These are phyloP conservation scores for Rhizopogon vesiculosus DNA, from an alignment of 768 basidiomycete species.

Conservation along the genomic window DNA sequence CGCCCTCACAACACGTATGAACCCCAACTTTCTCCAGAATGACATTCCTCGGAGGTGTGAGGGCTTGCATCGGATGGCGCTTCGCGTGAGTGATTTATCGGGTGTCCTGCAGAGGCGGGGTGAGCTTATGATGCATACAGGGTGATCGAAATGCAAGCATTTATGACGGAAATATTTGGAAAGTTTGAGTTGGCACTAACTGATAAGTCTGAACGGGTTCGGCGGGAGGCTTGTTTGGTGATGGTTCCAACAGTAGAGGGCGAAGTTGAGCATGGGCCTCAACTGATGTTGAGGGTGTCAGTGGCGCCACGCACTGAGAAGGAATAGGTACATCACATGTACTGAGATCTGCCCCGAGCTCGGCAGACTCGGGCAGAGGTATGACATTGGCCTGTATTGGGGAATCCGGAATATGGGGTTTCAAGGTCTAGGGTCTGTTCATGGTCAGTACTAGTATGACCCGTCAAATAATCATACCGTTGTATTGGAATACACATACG, in stretches of 20 bases:
- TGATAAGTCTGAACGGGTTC: slow-evolving; percentile 20
- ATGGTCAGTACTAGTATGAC: too few relatives aligned
- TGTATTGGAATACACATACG: too few relatives aligned
- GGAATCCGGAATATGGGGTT: too few relatives aligned
- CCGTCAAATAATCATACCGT: too few relatives aligned
- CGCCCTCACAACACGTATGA: background rate
- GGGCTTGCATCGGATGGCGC: slow-evolving; percentile 25
- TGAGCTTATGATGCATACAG: slow-evolving; percentile 10
- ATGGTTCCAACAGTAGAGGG: slow-evolving; percentile 32
- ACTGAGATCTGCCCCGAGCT: too few relatives aligned
- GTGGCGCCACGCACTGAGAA: slow-evolving; percentile 6
- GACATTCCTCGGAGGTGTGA: slow-evolving; percentile 20
- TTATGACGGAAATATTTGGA: slow-evolving; percentile 49
- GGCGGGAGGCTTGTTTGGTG: slow-evolving; percentile 22
- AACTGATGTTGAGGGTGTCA: slow-evolving; percentile 25
- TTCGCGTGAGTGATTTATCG: slow-evolving; percentile 17
- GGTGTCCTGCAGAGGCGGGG: background rate
- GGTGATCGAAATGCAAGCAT: slow-evolving; percentile 50
- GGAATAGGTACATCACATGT: background rate
- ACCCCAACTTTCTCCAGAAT: slow-evolving; percentile 11
- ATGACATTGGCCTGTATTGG: too few relatives aligned
- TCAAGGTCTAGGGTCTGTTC: too few relatives aligned
- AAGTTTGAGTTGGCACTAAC: slow-evolving; percentile 46
- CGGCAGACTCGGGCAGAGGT: too few relatives aligned
- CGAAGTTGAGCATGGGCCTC: slow-evolving; percentile 23